Base-by-base conservation (phyloP, 1,284 basidiomycete species). In the Cutaneotrichosporon sp. region DNA sequence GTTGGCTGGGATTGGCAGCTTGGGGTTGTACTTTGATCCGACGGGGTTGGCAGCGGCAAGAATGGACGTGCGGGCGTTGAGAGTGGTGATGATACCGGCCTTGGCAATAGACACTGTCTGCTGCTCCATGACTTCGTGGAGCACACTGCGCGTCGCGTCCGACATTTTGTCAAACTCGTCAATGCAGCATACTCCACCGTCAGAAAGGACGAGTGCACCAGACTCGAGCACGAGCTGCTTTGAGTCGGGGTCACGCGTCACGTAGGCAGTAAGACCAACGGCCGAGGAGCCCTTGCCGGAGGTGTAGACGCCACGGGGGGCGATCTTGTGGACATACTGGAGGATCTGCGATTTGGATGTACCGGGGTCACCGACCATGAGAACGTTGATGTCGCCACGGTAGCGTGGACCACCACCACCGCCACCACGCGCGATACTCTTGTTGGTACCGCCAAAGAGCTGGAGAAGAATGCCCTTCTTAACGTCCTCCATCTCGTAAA, bases 61-160 rank as follows among this genome's bases (percentile, higher is more conserved):
- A 62, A 98, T 92, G 0, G 96, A 98, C 0, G 94, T 97, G 34
- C 96, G 83, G 0, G 96, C 94, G 65, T 98, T 98, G 59, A 98
- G 80, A 0, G 96, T 97, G 1, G 94, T 98, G 71, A 97, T 98
- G 68, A 98, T 98, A 10, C 96, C 96, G 0, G 94, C 94, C 76
- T 98, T 98, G n/a, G 96, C 96, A 56, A 98, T 94, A 2, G 93
- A 97, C 3, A 98, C 92, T 0, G 94, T 98, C 86, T 98, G 94
- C 85, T 98, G 94, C 82, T 98, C 94, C 94, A 98, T 98, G 37
- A 97, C 96, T 86, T 98, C 96, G 72, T 98, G 94, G 47, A 98
- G 77, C 1, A 97, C 96, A 73, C 89, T 93, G 45, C 96, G 83
- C 9, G 94, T 97, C 1, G 91, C 84, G 67, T 98, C 94, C 1